Percentiles rank a stretch among this genome's conserved stretches.
Conservation (phyloP, 2,329 filamentous ascomycete species). For the Fusarium clavum region DNA sequence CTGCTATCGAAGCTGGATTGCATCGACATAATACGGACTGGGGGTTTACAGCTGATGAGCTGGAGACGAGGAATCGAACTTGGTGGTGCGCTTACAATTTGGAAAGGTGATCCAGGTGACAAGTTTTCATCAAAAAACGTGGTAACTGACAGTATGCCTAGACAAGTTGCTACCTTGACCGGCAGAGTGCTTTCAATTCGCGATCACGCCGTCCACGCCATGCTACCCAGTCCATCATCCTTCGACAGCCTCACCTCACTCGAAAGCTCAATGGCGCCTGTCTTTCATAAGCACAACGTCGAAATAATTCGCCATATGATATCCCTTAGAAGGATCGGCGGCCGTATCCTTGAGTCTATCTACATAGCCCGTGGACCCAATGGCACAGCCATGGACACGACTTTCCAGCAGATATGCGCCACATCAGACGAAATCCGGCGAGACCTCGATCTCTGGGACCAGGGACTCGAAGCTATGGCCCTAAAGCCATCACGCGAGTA, state of each 20-base stretch:
- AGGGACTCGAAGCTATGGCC: neutral
- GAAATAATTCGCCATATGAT: neutral
- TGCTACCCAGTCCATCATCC: neutral
- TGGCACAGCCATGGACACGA: slow-evolving; percentile 9
- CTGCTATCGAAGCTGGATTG: neutral
- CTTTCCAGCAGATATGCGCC: slow-evolving; percentile 4
- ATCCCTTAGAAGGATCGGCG: neutral
- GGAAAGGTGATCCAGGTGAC: too few species aligned
- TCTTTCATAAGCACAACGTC: neutral
- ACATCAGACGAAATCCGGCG: neutral
- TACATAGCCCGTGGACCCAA: slow-evolving; percentile 3
- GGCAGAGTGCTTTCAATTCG: neutral
- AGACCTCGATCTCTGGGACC: slow-evolving; percentile 5
- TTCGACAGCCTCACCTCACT: neutral
- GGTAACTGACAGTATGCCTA: neutral
- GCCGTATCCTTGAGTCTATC: slow-evolving; percentile 4
- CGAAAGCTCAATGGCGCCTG: fast-evolving
- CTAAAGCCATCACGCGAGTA: neutral
- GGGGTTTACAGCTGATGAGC: neutral
- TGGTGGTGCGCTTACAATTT: slow-evolving; percentile 17
- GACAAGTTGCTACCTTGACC: slow-evolving; percentile 1
- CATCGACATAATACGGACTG: slow-evolving; percentile 6
- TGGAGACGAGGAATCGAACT: slow-evolving; percentile 2
- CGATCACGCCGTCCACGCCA: neutral
- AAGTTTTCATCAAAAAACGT: too few species aligned